Evolutionary conservation across 2,329 filamentous ascomycete genomes (phyloP).

Genomic region (Colletotrichum tabaci): DNA sequence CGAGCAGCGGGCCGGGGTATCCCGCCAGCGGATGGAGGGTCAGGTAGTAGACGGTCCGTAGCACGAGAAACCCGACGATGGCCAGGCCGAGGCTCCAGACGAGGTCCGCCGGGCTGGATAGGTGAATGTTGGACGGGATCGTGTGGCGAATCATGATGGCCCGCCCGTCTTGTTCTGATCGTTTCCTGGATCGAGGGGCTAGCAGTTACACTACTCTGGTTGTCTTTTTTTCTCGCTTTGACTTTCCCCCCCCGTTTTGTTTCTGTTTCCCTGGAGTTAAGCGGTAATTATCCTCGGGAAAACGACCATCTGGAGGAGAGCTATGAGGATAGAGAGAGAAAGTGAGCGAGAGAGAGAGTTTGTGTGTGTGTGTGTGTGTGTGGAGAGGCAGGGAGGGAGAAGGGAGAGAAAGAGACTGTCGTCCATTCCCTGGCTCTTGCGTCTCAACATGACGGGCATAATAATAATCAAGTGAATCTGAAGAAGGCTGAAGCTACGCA

Average conservation of each 20-base stretch:
- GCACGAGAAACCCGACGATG: slow-evolving; percentile 14
- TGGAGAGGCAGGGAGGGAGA: no score
- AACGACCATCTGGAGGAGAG: background rate
- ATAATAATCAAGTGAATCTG: background rate
- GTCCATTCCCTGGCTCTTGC: background rate
- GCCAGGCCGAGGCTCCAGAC: slow-evolving; percentile 13
- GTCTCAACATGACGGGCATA: background rate
- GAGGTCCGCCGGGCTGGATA: background rate
- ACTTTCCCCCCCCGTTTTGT: background rate
- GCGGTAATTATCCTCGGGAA: slow-evolving; percentile 3
- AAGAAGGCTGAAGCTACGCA: background rate
- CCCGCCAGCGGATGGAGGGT: slow-evolving; percentile 34
- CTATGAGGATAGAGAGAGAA: background rate
- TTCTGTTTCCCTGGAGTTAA: background rate
- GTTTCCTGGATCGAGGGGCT: background rate
- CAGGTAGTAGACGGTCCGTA: slow-evolving; percentile 40
- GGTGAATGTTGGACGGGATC: slow-evolving; percentile 4
- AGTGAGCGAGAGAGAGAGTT: no score
- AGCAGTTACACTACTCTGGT: background rate
- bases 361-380: no score
- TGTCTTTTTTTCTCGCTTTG: background rate
- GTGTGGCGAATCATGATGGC: slow-evolving; percentile 12
- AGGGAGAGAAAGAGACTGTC: background rate
- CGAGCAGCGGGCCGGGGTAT: slow-evolving; percentile 37
- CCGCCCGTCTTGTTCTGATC: background rate